phyloP scores from a whole-genome alignment of 352 stramenopile genomes.

The Pythium rhizo-oryzae region DNA sequence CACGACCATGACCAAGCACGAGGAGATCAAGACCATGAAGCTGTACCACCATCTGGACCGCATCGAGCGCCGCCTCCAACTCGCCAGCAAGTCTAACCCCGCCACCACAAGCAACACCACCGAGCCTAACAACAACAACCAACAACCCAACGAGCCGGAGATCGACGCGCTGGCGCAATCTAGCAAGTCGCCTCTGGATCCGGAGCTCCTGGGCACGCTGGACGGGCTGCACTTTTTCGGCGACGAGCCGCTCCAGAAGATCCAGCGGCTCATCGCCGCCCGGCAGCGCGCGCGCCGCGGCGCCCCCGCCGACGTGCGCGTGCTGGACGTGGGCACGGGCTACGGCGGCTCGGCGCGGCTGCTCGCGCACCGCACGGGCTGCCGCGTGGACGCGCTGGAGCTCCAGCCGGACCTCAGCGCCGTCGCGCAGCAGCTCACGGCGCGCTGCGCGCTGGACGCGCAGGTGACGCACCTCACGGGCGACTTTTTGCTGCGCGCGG shows the following conservation, averaged over 20 bases:
- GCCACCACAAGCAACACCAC: not conserved
- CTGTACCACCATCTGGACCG: constrained; percentile 81
- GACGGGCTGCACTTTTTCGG: constrained; percentile 73
- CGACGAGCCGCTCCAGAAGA: constrained; percentile 56
- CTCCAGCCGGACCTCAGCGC: constrained; percentile 76
- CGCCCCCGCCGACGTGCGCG: constrained; percentile 20
- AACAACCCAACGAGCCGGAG: too few relatives aligned
- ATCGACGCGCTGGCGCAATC: not conserved
- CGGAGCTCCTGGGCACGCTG: constrained; percentile 49
- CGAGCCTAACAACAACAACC: constrained; percentile 20
- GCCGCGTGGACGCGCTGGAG: constrained; percentile 72
- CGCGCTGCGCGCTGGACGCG: constrained; percentile 48
- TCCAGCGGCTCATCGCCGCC: constrained; percentile 42
- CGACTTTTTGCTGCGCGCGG: constrained; percentile 58
- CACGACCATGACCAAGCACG: constrained; percentile 30
- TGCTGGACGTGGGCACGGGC: constrained; percentile 90
- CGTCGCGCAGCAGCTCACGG: constrained; percentile 59
- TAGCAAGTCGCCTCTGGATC: constrained; percentile 35
- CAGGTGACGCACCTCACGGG: constrained; percentile 59
- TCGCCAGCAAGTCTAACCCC: not conserved
- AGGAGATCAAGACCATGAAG: constrained; percentile 91
- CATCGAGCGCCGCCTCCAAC: constrained; percentile 68
- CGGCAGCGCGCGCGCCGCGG: constrained; percentile 1
- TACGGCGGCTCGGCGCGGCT: constrained; percentile 89
- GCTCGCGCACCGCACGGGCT: constrained; percentile 70